Evolutionary conservation across 768 basidiomycete species (phyloP), one percentile per base, ranked within the genome.

Genomic region (Mycena albidolilacea): DNA sequence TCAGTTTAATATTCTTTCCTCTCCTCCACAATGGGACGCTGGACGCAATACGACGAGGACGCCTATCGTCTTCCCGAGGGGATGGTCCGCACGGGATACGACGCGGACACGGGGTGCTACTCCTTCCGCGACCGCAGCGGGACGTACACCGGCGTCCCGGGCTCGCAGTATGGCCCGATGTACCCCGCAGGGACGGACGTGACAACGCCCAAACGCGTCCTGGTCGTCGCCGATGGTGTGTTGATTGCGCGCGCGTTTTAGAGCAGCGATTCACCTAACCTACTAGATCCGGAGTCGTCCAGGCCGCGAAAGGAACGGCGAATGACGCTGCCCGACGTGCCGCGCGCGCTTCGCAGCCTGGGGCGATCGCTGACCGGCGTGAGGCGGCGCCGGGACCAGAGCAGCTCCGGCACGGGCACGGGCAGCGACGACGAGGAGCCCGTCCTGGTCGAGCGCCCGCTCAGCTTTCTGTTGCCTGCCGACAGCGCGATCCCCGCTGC

Each of bases 31-130:
- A 76, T 76, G 75, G 75, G 75, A 46, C 63, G 75, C 64, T 76
- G 75, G 75, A 76, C 75, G 14, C 75, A 76, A 57, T 73, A 73
- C 62, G 75, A 76, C 43, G 75, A 76, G 88, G 88, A 89, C 70
- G 82, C 84, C n/a, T 87, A 88, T 76, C 84, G 88, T 73, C 85
- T 89, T 64, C 88, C 88, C 1, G 85, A 85, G 64, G 88, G 88
- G 52, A 81, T 88, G 79, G 84, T 83, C n/a, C 83, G 88, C 46
- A 82, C 87, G 68, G 88, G 87, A n/a, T 89, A 89, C 78, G 88
- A 89, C 76, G 82, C 86, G 5, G 88, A 89, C 78, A 81, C 81
- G 15, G 83, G 84, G 43, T 81, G 79, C 63, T 89, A 89, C 79
- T 82, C 81, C 71, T 89, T 85, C 80, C 81, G 82, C 38, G 85